Evolutionary conservation across 192 early-diverging fungal species (phyloP).

Genomic region (Gamsiella multidivaricata): DNA sequence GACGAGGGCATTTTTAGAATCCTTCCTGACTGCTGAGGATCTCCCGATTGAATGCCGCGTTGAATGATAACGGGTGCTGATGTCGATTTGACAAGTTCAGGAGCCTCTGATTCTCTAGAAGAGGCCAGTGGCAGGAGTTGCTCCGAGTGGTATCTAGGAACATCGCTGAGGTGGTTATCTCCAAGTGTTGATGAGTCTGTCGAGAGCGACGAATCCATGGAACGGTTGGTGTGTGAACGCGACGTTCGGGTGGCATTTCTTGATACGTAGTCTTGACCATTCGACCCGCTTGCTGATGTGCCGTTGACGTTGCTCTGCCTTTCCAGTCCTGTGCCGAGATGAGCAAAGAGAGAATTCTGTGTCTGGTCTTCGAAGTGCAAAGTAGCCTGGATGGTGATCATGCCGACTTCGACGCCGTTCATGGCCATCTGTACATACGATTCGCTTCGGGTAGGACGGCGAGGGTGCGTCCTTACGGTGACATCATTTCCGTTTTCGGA

Average conservation of each 20-base stretch:
- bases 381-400: slow-evolving; percentile 37
- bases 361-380: slow-evolving; percentile 46
- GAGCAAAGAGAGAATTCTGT: slow-evolving; percentile 31
- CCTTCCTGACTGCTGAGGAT: not conserved
- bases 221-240: slow-evolving; percentile 11
- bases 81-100: not conserved
- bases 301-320: not conserved
- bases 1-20: slow-evolving; percentile 29
- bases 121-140: not conserved
- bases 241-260: not conserved
- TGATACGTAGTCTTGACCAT: no score
- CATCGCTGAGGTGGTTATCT: not conserved
- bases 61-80: slow-evolving; percentile 14
- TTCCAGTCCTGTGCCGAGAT: slow-evolving; percentile 18
- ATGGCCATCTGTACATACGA: slow-evolving; percentile 42
- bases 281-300: not conserved
- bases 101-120: not conserved
- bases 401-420: slow-evolving; percentile 52
- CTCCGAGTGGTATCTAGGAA: not conserved
- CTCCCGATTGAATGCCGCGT: not conserved
- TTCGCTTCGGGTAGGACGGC: slow-evolving; percentile 16
- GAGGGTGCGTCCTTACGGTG: slow-evolving; percentile 1
- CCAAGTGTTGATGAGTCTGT: slow-evolving; percentile 10
- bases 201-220: slow-evolving; percentile 13
- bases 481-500: slow-evolving; percentile 26